Evolutionary conservation across 1,139 yeast species (phyloP).

Genomic region (Lodderomyces orthopsilosis): DNA sequence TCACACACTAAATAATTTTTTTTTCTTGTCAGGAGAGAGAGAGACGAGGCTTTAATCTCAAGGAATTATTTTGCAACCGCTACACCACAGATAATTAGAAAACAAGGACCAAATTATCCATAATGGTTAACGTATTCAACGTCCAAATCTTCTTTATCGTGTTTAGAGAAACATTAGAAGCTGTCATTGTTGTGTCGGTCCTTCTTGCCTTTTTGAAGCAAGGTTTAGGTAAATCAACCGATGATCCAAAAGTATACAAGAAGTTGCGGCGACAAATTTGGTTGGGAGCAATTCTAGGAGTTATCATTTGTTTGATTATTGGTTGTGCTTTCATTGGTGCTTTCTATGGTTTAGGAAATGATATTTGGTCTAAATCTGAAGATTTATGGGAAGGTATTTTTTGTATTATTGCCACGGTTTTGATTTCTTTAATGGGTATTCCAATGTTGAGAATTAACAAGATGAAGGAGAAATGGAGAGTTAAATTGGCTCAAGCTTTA

Average conservation of each 20-base stretch:
- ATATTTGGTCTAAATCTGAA: conserved; percentile 83
- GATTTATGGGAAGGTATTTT: conserved; percentile 93
- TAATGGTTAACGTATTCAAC: conserved; percentile 49
- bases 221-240: conserved; percentile 57
- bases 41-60: background rate
- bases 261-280: conserved; percentile 72
- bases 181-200: conserved; percentile 85
- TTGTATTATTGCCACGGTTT: conserved; percentile 75
- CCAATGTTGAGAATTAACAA: conserved; percentile 90
- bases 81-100: too few species aligned
- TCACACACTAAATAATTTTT: too few species aligned
- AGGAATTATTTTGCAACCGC: background rate
- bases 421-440: conserved; percentile 87
- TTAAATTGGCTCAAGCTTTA: conserved; percentile 78
- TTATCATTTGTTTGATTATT: conserved; percentile 67
- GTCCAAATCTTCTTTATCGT: conserved; percentile 76
- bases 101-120: too few species aligned
- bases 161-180: conserved; percentile 87
- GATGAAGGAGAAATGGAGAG: conserved; percentile 89
- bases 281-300: conserved; percentile 71
- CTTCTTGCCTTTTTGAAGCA: conserved; percentile 86
- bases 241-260: conserved; percentile 55
- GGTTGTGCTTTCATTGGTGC: conserved; percentile 87
- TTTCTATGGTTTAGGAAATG: conserved; percentile 74
- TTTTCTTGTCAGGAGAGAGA: conserved; percentile 1